Evolutionary conservation across 2,329 filamentous ascomycete species (phyloP).

Genomic region (Fusarium foetens): DNA sequence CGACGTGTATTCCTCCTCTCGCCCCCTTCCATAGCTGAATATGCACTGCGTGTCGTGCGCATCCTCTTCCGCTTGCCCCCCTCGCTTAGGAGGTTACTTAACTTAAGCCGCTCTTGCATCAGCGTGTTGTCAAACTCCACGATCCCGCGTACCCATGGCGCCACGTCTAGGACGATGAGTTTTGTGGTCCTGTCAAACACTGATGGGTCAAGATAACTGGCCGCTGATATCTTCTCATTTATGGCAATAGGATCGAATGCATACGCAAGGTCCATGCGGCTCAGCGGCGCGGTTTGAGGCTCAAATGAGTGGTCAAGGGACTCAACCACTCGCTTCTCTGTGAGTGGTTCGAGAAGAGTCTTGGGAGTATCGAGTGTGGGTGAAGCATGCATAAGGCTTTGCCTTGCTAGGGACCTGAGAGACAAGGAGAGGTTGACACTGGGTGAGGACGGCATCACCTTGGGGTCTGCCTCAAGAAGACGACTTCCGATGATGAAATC

Average conservation of each 20-base stretch:
- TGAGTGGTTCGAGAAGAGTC: constrained; percentile 42
- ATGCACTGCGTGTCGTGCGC: constrained; percentile 77
- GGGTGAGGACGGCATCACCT: constrained; percentile 45
- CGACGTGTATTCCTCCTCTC: constrained; percentile 72
- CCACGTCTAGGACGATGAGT: constrained; percentile 79
- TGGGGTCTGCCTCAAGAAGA: constrained; percentile 58
- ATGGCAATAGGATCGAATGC: constrained; percentile 71
- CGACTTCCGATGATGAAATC: constrained; percentile 62
- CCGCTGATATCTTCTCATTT: constrained; percentile 55
- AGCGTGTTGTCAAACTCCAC: constrained; percentile 78
- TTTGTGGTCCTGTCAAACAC: constrained; percentile 78
- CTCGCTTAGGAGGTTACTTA: constrained; percentile 71
- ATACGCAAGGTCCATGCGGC: constrained; percentile 63
- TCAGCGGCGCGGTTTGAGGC: constrained; percentile 46
- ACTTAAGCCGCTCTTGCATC: constrained; percentile 71
- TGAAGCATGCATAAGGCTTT: constrained; percentile 23
- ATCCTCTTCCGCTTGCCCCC: constrained; percentile 63
- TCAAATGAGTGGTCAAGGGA: constrained; percentile 54
- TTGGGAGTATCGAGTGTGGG: not conserved
- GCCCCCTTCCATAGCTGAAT: constrained; percentile 81
- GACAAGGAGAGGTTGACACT: constrained; percentile 44
- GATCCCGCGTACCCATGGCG: constrained; percentile 90
- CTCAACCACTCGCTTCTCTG: constrained; percentile 49
- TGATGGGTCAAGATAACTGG: constrained; percentile 68
- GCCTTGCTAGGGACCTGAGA: constrained; percentile 46